Percentiles rank a stretch among this genome's conserved stretches.
Evolutionary conservation across 1,284 basidiomycete genomes (phyloP).

Genomic region (Agaricales sp.): DNA sequence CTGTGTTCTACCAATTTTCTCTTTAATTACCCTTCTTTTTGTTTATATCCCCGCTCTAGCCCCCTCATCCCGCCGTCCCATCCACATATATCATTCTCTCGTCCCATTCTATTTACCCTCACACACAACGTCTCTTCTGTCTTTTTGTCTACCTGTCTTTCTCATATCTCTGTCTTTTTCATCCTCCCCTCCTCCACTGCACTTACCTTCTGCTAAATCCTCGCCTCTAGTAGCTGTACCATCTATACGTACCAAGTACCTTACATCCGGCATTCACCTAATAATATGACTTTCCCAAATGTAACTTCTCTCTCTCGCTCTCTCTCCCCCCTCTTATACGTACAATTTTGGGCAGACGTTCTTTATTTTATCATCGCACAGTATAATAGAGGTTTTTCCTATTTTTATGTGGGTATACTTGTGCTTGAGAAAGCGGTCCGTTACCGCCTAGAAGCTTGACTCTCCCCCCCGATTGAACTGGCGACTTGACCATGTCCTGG

Average conservation of each 20-base stretch:
- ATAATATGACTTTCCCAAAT: no score
- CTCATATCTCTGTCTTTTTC: constrained; percentile 9
- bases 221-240: neutral
- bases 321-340: neutral
- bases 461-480: no score
- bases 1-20: constrained; percentile 1
- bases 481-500: constrained; percentile 61
- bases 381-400: no score
- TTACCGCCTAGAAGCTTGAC: no score
- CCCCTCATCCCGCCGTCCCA: neutral
- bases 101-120: neutral
- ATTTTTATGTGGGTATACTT: no score
- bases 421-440: no score
- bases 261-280: no score
- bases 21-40: constrained; percentile 1
- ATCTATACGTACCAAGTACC: no score
- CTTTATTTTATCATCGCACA: no score
- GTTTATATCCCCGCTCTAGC: neutral
- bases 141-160: neutral
- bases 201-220: neutral
- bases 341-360: no score
- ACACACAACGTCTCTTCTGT: neutral
- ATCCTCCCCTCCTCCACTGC: constrained; percentile 8
- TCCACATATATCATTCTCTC: neutral
- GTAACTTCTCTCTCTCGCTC: no score